A percentile compares a stretch with the other conserved stretches of the same genome.
These are phyloP conservation scores for Melanogaster broomeanus DNA, from an alignment of 768 basidiomycete species.

Conservation along the genomic window DNA sequence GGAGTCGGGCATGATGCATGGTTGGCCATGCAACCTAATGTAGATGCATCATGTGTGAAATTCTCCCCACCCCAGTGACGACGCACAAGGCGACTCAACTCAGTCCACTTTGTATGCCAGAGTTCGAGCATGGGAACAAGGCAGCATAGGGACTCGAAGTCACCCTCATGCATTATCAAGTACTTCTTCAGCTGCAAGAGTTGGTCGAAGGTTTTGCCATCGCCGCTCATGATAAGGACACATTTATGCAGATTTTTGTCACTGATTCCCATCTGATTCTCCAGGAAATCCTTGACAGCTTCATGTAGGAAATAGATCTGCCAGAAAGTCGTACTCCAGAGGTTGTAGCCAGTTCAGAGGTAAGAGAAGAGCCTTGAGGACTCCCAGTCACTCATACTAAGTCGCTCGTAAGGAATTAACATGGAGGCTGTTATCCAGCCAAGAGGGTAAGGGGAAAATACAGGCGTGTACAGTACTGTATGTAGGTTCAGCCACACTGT, in stretches of 20 bases:
- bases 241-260: neutral
- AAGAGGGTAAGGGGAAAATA: too few species aligned
- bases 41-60: neutral
- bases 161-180: neutral
- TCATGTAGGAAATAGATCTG: too few species aligned
- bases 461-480: too few species aligned
- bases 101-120: neutral
- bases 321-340: too few species aligned
- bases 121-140: neutral
- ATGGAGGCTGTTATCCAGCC: too few species aligned
- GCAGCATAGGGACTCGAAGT: neutral
- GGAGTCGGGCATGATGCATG: constrained; percentile 16
- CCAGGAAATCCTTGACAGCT: neutral
- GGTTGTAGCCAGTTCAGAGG: too few species aligned
- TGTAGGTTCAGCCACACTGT: too few species aligned
- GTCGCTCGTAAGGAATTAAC: too few species aligned
- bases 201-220: neutral
- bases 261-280: neutral
- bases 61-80: neutral
- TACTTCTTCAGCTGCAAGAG: neutral
- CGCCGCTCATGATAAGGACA: neutral
- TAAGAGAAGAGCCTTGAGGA: too few species aligned
- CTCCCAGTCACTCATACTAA: too few species aligned
- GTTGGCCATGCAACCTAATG: neutral
- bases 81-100: neutral